Percentiles rank a stretch among this genome's conserved stretches.
phyloP scores from a whole-genome alignment of 208 protist species.

The Crithidia acanthocephali region DNA sequence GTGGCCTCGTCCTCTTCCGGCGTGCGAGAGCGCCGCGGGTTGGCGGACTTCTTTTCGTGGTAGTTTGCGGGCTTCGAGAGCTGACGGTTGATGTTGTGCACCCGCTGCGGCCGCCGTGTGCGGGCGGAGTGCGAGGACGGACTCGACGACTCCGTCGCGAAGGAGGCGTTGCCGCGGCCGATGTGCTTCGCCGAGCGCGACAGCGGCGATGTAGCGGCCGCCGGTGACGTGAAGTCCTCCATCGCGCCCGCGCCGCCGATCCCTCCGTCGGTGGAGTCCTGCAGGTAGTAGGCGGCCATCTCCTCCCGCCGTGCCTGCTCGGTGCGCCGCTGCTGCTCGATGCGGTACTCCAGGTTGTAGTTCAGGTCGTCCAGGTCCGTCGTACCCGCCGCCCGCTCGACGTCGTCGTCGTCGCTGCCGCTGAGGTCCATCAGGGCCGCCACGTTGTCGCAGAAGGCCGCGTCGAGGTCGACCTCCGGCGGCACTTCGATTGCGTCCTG shows the following conservation, averaged over 20 bases:
- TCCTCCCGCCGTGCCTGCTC: conserved; percentile 59
- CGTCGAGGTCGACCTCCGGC: conserved; percentile 56
- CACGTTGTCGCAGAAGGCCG: conserved; percentile 67
- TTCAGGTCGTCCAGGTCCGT: conserved; percentile 16
- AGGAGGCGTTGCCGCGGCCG: conserved; percentile 6
- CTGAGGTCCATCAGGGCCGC: conserved; percentile 52
- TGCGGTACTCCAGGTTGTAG: conserved; percentile 53
- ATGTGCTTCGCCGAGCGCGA: conserved; percentile 15
- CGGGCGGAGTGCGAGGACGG: conserved; percentile 10
- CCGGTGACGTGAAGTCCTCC: background rate
- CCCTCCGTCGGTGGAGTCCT: conserved; percentile 22
- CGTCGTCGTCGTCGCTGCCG: conserved; percentile 51
- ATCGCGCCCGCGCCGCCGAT: background rate
- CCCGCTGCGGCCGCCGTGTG: conserved; percentile 18
- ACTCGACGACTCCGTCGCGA: background rate
- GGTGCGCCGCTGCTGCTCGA: conserved; percentile 50
- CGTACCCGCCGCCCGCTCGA: conserved; percentile 12
- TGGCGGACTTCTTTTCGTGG: conserved; percentile 22
- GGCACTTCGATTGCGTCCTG: conserved; percentile 64
- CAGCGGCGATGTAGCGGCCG: background rate
- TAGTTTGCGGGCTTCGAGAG: conserved; percentile 61
- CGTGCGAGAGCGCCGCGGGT: conserved; percentile 20
- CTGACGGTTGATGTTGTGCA: conserved; percentile 68
- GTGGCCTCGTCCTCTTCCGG: conserved; percentile 84
- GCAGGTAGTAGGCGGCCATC: conserved; percentile 82